Percentiles rank a stretch among this genome's conserved stretches.
Conservation (phyloP, 257 asterid genomes). For the Solanum pinnatisectum region DNA sequence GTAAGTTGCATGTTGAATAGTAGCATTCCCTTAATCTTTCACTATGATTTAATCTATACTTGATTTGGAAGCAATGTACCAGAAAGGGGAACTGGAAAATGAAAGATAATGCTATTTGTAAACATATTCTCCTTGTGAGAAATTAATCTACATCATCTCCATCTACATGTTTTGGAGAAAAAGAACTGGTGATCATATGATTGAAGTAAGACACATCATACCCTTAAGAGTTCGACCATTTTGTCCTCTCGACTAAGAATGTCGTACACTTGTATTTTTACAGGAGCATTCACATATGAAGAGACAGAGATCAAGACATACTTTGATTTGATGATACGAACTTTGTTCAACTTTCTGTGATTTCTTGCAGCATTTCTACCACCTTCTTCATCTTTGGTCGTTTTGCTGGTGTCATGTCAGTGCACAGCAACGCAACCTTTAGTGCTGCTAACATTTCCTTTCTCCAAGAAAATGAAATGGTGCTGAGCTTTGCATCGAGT, state of each 20-base stretch:
- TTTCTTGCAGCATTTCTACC: conserved; percentile 83
- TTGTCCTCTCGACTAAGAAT: background rate
- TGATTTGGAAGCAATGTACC: background rate
- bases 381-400: conserved; percentile 93
- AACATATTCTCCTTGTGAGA: background rate
- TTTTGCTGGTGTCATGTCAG: conserved; percentile 84
- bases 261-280: background rate
- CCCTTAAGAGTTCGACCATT: background rate
- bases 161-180: conserved; percentile 1
- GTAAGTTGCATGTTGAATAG: too few species aligned
- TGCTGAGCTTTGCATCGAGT: conserved; percentile 84
- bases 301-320: background rate
- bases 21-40: background rate
- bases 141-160: background rate
- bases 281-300: background rate
- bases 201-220: conserved; percentile 2
- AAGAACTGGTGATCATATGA: conserved; percentile 1
- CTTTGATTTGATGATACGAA: background rate
- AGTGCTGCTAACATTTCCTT: conserved; percentile 91
- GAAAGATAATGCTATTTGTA: background rate
- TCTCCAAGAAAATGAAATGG: conserved; percentile 84
- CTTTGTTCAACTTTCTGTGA: conserved; percentile 22
- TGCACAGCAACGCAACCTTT: conserved; percentile 73
- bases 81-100: background rate
- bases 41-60: background rate